phyloP scores from a whole-genome alignment of 2,329 filamentous ascomycete species.

The Colletotrichum chlorophyti region DNA sequence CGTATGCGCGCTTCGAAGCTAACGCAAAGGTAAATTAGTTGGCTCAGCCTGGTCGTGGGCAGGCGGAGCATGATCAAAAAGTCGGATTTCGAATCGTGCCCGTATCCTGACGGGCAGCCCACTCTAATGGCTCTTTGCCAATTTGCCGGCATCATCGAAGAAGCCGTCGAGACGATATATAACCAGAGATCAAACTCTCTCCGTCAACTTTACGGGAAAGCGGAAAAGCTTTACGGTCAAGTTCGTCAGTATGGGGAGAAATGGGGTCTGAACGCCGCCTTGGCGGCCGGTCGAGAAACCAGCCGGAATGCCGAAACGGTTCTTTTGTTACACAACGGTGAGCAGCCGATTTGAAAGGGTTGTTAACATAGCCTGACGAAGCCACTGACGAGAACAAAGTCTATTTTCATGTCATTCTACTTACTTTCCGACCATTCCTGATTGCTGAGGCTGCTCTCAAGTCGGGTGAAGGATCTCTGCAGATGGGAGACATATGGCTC shows the following conservation, averaged over 20 bases:
- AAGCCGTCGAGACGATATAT: constrained; percentile 32
- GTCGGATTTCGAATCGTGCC: constrained; percentile 15
- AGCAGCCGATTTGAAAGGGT: neutral
- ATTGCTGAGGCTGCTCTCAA: constrained; percentile 22
- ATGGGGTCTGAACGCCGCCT: constrained; percentile 6
- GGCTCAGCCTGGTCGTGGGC: constrained; percentile 19
- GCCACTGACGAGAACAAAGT: neutral
- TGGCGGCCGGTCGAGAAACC: neutral
- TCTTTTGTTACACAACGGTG: constrained; percentile 15
- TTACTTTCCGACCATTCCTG: constrained; percentile 19
- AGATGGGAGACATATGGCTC: constrained; percentile 36
- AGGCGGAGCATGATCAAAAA: constrained; percentile 14
- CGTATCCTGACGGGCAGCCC: constrained; percentile 16
- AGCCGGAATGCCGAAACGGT: constrained; percentile 18
- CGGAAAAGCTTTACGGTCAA: constrained; percentile 23
- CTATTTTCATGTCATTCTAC: constrained; percentile 12
- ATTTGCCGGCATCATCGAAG: constrained; percentile 18
- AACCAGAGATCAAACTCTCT: constrained; percentile 34
- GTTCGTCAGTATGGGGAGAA: constrained; percentile 17
- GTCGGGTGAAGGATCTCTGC: constrained; percentile 17
- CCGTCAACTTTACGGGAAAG: constrained; percentile 33
- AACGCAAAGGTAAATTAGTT: neutral
- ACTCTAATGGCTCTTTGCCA: constrained; percentile 20
- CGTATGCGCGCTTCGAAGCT: neutral
- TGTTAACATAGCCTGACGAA: rapidly evolving